Conservation (phyloP, 2,329 filamentous ascomycete genomes). For the Chaetomiaceae sp. region DNA sequence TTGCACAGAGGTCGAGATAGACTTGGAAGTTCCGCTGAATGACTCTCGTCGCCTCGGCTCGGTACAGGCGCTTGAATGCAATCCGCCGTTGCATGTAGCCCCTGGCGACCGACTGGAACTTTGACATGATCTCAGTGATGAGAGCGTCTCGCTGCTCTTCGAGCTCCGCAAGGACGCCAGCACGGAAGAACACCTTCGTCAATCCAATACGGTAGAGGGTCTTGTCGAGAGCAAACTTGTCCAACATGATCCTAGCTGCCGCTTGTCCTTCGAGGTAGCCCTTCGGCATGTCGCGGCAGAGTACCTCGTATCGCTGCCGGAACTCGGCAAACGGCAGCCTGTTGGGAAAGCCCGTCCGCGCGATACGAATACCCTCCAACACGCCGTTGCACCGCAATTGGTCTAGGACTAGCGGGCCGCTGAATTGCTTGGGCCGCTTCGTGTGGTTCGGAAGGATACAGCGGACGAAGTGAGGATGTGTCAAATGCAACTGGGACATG, state of each 20-base stretch:
- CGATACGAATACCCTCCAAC: slow-evolving; percentile 95
- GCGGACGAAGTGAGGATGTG: slow-evolving; percentile 95
- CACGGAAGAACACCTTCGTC: slow-evolving; percentile 96
- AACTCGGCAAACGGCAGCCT: slow-evolving; percentile 89
- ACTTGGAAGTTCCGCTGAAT: slow-evolving; percentile 92
- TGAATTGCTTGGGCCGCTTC: slow-evolving; percentile 90
- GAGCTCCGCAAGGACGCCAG: slow-evolving; percentile 89
- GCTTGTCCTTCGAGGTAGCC: slow-evolving; percentile 87
- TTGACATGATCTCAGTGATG: slow-evolving; percentile 88
- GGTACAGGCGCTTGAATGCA: slow-evolving; percentile 88
- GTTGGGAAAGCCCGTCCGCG: slow-evolving; percentile 94
- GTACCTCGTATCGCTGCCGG: slow-evolving; percentile 88
- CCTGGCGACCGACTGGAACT: slow-evolving; percentile 86
- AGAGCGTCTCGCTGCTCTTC: slow-evolving; percentile 92
- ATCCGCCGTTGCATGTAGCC: slow-evolving; percentile 84
- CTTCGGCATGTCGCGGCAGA: slow-evolving; percentile 82
- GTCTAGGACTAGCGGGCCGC: slow-evolving; percentile 85
- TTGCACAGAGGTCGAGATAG: slow-evolving; percentile 82
- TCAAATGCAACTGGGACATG: slow-evolving; percentile 90
- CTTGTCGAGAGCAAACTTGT: slow-evolving; percentile 78
- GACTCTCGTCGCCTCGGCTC: slow-evolving; percentile 88
- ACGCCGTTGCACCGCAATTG: slow-evolving; percentile 99
- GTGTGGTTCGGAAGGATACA: slow-evolving; percentile 98
- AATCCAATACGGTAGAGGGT: slow-evolving; percentile 87
- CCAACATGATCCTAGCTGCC: slow-evolving; percentile 78